Base-by-base conservation (phyloP, 768 basidiomycete genomes). In the Boletus vermiculosoides region DNA sequence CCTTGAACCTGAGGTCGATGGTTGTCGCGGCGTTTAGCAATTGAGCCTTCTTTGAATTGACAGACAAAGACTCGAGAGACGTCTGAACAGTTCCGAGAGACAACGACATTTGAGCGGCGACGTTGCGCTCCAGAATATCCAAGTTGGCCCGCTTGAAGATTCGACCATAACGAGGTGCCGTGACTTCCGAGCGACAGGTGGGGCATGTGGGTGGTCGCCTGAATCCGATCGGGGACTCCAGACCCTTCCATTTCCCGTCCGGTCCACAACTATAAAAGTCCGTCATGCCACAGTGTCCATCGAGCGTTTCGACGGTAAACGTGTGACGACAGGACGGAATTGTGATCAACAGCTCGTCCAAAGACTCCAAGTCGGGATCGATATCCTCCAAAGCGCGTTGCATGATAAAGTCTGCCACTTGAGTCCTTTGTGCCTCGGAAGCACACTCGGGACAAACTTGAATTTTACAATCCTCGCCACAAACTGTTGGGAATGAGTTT, bases 291-390 rank as follows among this genome's bases (percentile, higher is more conserved):
- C 80, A 83, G 42, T 77, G 72, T 0, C 86, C 87, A 60, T 90
- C 88, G 20, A 90, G 74, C 0, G 85, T 86, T 66, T 87, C 87
- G 16, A 87, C 80, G 0, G 88, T 89, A 66, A 90, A 88, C 2
- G 79, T 69, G 66, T 90, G 88, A 0, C 78, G 60, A 64, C 88
- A 90, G 18, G 71, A 71, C 0, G 82, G 82, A 41, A 88, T 75
- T 1, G 86, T 85, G 63, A 89, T 84, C 50, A 84, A 62, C 12
- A 82, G 66, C 37, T 83, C 80, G 56, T 83, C 81, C 31, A 82
- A 47, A 3, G 72, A 68, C 5, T 66, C 73, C 15, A 59, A 48
- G 18, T 78, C 72, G 7, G 72, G 69, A 4, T 77, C 68, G 31
- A 88, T 64, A 0, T 87, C 85, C 3, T 58, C 69, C 6, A 89